These are phyloP conservation scores for Nicotiana noctiflora DNA, from an alignment of 257 asterid species.

Conservation along the genomic window DNA sequence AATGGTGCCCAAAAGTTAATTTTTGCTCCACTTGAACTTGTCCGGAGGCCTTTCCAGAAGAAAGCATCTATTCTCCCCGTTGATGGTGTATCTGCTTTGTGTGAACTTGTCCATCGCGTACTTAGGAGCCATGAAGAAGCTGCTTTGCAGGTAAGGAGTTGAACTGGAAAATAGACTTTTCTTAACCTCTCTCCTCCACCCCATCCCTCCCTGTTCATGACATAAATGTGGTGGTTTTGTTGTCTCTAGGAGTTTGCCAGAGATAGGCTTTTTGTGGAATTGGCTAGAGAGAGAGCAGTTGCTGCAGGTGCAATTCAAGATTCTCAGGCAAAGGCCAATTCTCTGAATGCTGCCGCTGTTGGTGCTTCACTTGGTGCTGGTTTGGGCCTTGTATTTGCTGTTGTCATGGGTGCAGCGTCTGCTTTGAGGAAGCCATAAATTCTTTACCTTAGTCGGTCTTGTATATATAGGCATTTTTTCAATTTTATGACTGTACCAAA, in stretches of 20 bases:
- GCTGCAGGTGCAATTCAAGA: constrained; percentile 43
- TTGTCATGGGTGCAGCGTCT: constrained; percentile 97
- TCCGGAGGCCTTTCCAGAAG: constrained; percentile 64
- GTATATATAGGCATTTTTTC: constrained; percentile 3
- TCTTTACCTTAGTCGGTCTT: background rate
- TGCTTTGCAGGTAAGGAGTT: constrained; percentile 59
- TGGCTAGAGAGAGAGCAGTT: constrained; percentile 68
- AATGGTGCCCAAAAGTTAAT: constrained; percentile 33
- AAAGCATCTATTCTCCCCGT: constrained; percentile 73
- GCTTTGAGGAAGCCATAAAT: constrained; percentile 87
- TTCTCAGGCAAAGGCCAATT: constrained; percentile 44
- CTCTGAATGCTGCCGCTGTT: constrained; percentile 68
- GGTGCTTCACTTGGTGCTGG: constrained; percentile 99
- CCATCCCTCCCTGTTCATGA: background rate
- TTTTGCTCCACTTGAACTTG: constrained; percentile 59
- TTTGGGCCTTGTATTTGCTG: constrained; percentile 81
- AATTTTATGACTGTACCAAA: background rate
- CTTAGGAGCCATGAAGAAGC: constrained; percentile 74
- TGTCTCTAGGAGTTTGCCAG: constrained; percentile 65
- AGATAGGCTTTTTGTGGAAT: constrained; percentile 67
- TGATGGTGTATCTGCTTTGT: constrained; percentile 69
- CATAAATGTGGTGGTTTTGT: background rate
- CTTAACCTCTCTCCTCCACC: background rate
- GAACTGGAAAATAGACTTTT: background rate
- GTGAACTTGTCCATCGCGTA: constrained; percentile 61